These are phyloP conservation scores for Irpex rosettiformis DNA, from an alignment of 1,284 basidiomycete genomes.

Conservation along the genomic window DNA sequence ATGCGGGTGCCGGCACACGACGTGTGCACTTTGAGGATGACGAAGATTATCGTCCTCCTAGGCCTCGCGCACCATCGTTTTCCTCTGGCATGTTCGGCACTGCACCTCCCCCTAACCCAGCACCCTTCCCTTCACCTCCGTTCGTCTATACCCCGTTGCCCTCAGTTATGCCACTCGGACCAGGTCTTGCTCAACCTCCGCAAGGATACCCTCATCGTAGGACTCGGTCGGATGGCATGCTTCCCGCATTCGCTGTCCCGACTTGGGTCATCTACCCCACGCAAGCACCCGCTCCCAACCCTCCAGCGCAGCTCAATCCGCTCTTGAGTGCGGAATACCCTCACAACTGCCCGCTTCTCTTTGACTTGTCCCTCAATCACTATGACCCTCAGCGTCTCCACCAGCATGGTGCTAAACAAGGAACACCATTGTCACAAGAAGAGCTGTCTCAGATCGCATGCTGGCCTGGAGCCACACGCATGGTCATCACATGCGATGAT, in stretches of 20 bases:
- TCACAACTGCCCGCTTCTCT: slow-evolving; percentile 36
- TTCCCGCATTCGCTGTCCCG: slow-evolving; percentile 24
- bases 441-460: slow-evolving; percentile 53
- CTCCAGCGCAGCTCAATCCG: slow-evolving; percentile 41
- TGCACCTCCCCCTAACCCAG: slow-evolving; percentile 24
- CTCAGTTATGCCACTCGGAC: slow-evolving; percentile 18
- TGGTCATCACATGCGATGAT: slow-evolving; percentile 54
- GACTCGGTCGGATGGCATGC: slow-evolving; percentile 27
- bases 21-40: slow-evolving; percentile 28
- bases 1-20: slow-evolving; percentile 18
- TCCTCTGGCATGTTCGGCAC: slow-evolving; percentile 22
- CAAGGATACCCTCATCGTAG: slow-evolving; percentile 20
- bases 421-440: slow-evolving; percentile 34
- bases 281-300: slow-evolving; percentile 17
- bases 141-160: slow-evolving; percentile 25
- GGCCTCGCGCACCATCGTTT: slow-evolving; percentile 28
- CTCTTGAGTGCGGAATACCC: slow-evolving; percentile 54
- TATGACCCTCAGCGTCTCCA: slow-evolving; percentile 43
- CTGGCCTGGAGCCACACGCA: slow-evolving; percentile 49
- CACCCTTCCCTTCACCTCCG: slow-evolving; percentile 28
- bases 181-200: slow-evolving; percentile 13
- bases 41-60: slow-evolving; percentile 11
- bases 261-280: slow-evolving; percentile 21
- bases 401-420: slow-evolving; percentile 32
- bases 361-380: slow-evolving; percentile 49